These are phyloP conservation scores for Amyloporia xantha DNA, from an alignment of 768 basidiomycete species.

Conservation along the genomic window DNA sequence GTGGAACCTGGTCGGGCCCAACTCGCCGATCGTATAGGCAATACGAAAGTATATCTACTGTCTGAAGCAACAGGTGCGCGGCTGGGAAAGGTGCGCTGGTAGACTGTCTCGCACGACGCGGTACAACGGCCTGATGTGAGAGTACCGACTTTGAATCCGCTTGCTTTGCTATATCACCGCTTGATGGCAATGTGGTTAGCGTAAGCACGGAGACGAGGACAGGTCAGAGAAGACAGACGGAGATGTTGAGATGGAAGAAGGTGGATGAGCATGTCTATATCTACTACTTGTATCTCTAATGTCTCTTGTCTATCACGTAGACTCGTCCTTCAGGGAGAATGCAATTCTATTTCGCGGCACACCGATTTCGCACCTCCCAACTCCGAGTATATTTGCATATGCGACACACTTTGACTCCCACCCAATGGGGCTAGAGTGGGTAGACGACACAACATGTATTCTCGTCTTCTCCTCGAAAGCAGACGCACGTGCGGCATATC, in stretches of 20 bases:
- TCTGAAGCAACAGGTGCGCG: constrained; percentile 57
- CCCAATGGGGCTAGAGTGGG: constrained; percentile 79
- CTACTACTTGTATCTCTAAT: constrained; percentile 4
- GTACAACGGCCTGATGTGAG: constrained; percentile 40
- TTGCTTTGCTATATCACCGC: constrained; percentile 2
- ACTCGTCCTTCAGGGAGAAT: constrained; percentile 46
- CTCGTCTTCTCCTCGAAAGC: constrained; percentile 60
- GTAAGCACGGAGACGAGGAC: constrained; percentile 42
- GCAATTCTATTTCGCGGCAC: constrained; percentile 68
- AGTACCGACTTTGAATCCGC: constrained; percentile 10
- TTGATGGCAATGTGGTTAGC: constrained; percentile 23
- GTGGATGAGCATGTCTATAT: constrained; percentile 6
- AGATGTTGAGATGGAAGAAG: constrained; percentile 21
- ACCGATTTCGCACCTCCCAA: constrained; percentile 71
- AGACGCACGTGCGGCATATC: constrained; percentile 46
- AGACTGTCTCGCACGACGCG: constrained; percentile 30
- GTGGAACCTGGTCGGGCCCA: constrained; percentile 22
- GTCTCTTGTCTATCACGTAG: constrained; percentile 31
- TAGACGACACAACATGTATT: constrained; percentile 78
- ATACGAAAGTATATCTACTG: constrained; percentile 69
- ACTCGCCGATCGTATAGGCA: constrained; percentile 65
- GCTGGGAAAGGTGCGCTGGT: constrained; percentile 67
- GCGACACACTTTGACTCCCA: constrained; percentile 69
- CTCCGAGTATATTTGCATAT: constrained; percentile 74
- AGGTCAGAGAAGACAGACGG: constrained; percentile 30